Base-by-base conservation (phyloP, 2,329 filamentous ascomycete species). In the Sclerotinia glacialis region DNA sequence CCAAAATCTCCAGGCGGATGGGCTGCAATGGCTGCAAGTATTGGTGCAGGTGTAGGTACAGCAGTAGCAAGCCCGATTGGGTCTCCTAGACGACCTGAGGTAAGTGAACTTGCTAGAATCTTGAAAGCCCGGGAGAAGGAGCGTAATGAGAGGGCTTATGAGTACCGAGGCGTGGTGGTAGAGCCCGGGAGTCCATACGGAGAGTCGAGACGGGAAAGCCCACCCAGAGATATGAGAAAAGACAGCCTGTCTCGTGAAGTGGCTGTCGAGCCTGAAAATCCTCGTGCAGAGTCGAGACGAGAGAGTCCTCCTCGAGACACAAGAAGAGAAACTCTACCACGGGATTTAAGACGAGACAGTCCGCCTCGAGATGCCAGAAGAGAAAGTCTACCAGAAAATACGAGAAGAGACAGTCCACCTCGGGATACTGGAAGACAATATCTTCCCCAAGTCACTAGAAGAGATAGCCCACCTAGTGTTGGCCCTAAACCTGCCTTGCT, bases 401-500 rank as follows among this genome's bases (percentile, higher is more conserved):
- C 46, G 49, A 54, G 28, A 52, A 26, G 52, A 52, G 52, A 53
- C 23, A 68, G 56, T 23, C 49, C 56, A 63, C 49, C n/a, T 28
- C 37, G 28, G 44, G 55, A 46, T 21, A 44, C 16, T 7, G 44
- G 23, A 11, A 55, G 31, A 23, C 31, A 55, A 37, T 11, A 12
- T 37, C 21, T 40, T n/a, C 52, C 52, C 1, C 31, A 47, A 46
- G 26, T 5, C 16, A 28, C 40, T 11, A 66, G 53, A 68, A 67
- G 61, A 64, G 67, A 80, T 8, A 73, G 69, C 31, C 83, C 84
- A 21, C 84, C 84, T 37, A 74, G 81, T 26, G 81, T 84, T 23
- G 87, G 88, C 4, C 83, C 86, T 4, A 87, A 88, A 72, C 84
- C 84, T 11, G 69, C 46, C 21, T n/a, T 62, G 31, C 44, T 37